Conservation (phyloP, 139 green algal genomes). For the Tetradesmus lagerheimii region DNA sequence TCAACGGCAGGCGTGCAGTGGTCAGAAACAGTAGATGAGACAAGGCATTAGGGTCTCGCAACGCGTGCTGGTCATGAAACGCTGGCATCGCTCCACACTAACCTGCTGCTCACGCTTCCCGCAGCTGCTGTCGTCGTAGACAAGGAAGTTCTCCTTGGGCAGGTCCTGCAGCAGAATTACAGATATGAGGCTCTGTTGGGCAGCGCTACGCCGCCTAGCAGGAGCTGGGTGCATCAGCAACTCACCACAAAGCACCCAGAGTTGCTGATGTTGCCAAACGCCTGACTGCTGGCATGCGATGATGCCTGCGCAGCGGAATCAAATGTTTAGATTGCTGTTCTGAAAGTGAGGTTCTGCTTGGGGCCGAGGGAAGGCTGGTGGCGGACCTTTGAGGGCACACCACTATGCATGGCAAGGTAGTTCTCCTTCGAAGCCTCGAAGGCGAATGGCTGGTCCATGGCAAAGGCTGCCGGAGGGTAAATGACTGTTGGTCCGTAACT, state of each 20-base stretch:
- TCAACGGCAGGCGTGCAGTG: neutral
- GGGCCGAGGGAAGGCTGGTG: no score
- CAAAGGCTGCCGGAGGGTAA: neutral
- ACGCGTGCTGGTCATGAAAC: neutral
- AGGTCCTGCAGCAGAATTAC: neutral
- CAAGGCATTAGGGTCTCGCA: neutral
- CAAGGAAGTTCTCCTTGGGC: neutral
- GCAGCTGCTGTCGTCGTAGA: slow-evolving; percentile 33
- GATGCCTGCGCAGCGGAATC: neutral
- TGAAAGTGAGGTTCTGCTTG: neutral
- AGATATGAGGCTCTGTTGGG: neutral
- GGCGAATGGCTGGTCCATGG: slow-evolving; percentile 33
- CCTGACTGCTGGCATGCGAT: neutral
- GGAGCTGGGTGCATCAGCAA: neutral
- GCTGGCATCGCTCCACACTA: neutral
- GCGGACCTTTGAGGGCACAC: slow-evolving; percentile 21
- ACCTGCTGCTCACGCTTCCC: slow-evolving; percentile 21
- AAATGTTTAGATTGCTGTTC: neutral
- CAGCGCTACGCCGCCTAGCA: neutral
- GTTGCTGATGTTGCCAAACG: slow-evolving; percentile 42
- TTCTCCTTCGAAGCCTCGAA: slow-evolving; percentile 36
- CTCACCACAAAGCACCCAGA: slow-evolving; percentile 39
- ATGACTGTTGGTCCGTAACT: slow-evolving; percentile 43
- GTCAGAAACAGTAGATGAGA: neutral
- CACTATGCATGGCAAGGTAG: slow-evolving; percentile 15